These are phyloP conservation scores for Trichoderma sp. DNA, from an alignment of 2,329 filamentous ascomycete genomes.

Conservation along the genomic window DNA sequence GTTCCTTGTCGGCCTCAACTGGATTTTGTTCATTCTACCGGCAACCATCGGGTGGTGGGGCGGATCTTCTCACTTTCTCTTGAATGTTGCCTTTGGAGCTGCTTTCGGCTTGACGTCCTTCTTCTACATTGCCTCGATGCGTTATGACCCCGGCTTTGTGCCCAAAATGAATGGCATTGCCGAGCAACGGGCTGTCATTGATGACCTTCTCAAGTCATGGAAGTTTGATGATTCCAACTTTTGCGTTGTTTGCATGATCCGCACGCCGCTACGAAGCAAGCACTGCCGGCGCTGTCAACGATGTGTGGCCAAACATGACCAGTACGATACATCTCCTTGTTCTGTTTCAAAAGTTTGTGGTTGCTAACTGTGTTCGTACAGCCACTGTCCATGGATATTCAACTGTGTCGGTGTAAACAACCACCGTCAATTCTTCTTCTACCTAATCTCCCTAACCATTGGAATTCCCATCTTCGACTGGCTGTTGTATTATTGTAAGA, in stretches of 20 bases:
- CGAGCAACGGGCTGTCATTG: constrained; percentile 84
- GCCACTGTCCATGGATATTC: constrained; percentile 96
- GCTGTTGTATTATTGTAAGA: constrained; percentile 69
- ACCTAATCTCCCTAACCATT: constrained; percentile 73
- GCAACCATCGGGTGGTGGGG: constrained; percentile 31
- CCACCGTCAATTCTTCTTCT: constrained; percentile 91
- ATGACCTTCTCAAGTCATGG: constrained; percentile 78
- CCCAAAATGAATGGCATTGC: constrained; percentile 87
- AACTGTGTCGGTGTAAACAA: constrained; percentile 97
- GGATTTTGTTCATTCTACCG: constrained; percentile 69
- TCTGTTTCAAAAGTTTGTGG: no score
- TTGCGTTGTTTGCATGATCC: constrained; percentile 91
- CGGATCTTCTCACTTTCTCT: constrained; percentile 56
- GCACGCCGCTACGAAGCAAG: constrained; percentile 89
- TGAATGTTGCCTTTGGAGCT: constrained; percentile 72
- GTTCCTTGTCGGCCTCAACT: constrained; percentile 76
- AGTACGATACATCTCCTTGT: constrained; percentile 58
- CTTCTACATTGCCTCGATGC: constrained; percentile 86
- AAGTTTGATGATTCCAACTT: constrained; percentile 95
- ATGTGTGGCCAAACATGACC: constrained; percentile 94
- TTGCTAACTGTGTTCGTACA: constrained; percentile 36
- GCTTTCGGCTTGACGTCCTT: constrained; percentile 69
- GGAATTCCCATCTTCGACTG: constrained; percentile 72
- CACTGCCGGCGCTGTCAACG: constrained; percentile 89
- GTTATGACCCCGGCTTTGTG: constrained; percentile 86